These are phyloP conservation scores for Sporothrix curviconia DNA, from an alignment of 2,329 filamentous ascomycete species.

Conservation along the genomic window DNA sequence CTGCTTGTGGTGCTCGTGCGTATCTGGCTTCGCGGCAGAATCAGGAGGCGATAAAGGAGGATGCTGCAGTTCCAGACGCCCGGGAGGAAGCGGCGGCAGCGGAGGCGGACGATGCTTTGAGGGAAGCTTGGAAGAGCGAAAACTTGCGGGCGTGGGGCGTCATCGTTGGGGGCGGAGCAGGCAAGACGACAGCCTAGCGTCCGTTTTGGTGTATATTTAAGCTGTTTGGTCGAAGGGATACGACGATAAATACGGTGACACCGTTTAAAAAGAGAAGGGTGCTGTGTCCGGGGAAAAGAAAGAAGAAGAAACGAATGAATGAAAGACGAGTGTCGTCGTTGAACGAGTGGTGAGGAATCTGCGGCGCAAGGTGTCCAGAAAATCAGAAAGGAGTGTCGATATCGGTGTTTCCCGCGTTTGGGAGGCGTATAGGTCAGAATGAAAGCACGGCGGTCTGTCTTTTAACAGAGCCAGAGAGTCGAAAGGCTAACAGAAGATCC, in stretches of 20 bases:
- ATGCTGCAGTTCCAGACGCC: not conserved
- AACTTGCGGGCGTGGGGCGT: slow-evolving; percentile 39
- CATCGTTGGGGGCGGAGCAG: slow-evolving; percentile 35
- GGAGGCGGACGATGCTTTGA: slow-evolving; percentile 20
- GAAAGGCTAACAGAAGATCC: no score
- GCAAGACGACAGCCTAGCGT: slow-evolving; percentile 20
- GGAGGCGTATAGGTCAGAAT: not conserved
- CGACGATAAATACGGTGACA: not conserved
- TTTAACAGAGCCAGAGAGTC: slow-evolving; percentile 3
- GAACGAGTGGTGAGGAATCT: not conserved
- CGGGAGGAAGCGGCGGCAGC: not conserved
- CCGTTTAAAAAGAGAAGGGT: not conserved
- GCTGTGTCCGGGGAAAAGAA: not conserved
- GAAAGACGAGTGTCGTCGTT: not conserved
- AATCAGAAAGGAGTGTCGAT: not conserved
- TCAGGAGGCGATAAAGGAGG: not conserved
- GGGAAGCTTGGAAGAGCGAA: slow-evolving; percentile 45
- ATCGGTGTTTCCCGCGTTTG: not conserved
- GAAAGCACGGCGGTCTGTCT: not conserved
- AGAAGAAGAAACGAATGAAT: not conserved
- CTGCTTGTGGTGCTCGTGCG: slow-evolving; percentile 24
- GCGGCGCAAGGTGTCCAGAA: not conserved
- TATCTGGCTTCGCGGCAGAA: slow-evolving; percentile 16
- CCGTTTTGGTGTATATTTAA: not conserved
- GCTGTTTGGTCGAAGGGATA: not conserved